Percentiles rank a stretch among this genome's conserved stretches.
phyloP scores from a whole-genome alignment of 208 protist genomes.

The Phytomonas sp. region DNA sequence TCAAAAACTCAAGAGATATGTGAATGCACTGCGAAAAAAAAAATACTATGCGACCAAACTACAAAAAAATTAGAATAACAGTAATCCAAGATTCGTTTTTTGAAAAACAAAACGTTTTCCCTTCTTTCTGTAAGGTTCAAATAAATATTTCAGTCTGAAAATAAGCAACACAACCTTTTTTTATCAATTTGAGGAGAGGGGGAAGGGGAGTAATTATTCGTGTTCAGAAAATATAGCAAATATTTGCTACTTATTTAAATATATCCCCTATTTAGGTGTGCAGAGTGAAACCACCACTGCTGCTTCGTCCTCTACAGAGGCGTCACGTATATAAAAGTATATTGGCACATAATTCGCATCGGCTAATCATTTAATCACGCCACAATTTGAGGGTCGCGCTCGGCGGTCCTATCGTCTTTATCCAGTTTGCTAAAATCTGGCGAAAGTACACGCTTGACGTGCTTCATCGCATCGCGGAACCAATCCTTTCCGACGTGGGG shows the following conservation, averaged over 20 bases:
- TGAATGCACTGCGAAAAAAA: slow-evolving; percentile 11
- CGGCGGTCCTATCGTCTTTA: slow-evolving; percentile 27
- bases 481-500: slow-evolving; percentile 31
- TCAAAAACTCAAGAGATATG: slow-evolving; percentile 7
- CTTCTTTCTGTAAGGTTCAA: slow-evolving; percentile 3
- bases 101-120: slow-evolving; percentile 9
- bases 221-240: not conserved
- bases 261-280: not conserved
- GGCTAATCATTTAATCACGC: not conserved
- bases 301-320: not conserved
- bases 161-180: not conserved
- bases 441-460: slow-evolving; percentile 25
- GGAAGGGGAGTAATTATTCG: not conserved
- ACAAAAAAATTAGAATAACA: slow-evolving; percentile 10
- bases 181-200: not conserved
- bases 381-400: slow-evolving; percentile 16
- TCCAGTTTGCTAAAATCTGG: slow-evolving; percentile 44
- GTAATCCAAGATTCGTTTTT: not conserved
- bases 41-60: slow-evolving; percentile 9
- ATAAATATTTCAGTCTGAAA: slow-evolving; percentile 7
- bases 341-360: not conserved
- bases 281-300: not conserved
- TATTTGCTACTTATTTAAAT: not conserved
- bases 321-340: not conserved
- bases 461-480: slow-evolving; percentile 38